These are phyloP conservation scores for Arachnomyces sp. DNA, from an alignment of 2,329 filamentous ascomycete species.

Conservation along the genomic window DNA sequence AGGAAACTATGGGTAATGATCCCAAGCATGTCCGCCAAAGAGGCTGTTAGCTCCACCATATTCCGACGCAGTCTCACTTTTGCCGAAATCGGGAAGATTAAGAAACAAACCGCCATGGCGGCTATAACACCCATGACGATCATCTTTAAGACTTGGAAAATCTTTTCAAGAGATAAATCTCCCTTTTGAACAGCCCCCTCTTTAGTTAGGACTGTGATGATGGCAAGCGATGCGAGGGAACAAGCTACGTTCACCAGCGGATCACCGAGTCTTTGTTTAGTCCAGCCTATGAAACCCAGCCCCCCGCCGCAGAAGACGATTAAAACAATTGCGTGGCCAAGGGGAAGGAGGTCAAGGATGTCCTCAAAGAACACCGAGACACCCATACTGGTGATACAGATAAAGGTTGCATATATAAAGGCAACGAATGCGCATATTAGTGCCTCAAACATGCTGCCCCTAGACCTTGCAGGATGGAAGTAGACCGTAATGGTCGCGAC, in stretches of 20 bases:
- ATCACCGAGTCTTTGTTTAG: conserved; percentile 70
- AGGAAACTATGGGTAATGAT: conserved; percentile 78
- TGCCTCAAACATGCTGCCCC: conserved; percentile 85
- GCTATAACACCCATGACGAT: conserved; percentile 67
- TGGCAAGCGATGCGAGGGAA: conserved; percentile 77
- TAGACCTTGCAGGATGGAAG: conserved; percentile 80
- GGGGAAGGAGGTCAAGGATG: conserved; percentile 54
- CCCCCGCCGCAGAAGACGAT: conserved; percentile 79
- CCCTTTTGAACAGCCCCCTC: conserved; percentile 80
- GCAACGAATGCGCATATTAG: conserved; percentile 68
- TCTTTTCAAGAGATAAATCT: conserved; percentile 72
- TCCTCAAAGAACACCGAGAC: conserved; percentile 71
- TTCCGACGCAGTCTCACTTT: conserved; percentile 64
- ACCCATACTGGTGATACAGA: conserved; percentile 82
- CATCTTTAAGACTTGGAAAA: conserved; percentile 76
- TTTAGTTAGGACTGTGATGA: conserved; percentile 85
- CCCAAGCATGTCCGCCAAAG: conserved; percentile 72
- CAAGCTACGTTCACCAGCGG: conserved; percentile 77
- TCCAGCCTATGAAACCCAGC: conserved; percentile 80
- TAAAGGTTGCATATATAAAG: conserved; percentile 66
- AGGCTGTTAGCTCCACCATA: conserved; percentile 64
- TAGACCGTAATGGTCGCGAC: conserved; percentile 92
- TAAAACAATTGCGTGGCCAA: conserved; percentile 73
- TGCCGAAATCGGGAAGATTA: conserved; percentile 73
- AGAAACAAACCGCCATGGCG: conserved; percentile 65